Evolutionary conservation across 148 eudicot genomes (phyloP).

Genomic region (Diospyros lotus): DNA sequence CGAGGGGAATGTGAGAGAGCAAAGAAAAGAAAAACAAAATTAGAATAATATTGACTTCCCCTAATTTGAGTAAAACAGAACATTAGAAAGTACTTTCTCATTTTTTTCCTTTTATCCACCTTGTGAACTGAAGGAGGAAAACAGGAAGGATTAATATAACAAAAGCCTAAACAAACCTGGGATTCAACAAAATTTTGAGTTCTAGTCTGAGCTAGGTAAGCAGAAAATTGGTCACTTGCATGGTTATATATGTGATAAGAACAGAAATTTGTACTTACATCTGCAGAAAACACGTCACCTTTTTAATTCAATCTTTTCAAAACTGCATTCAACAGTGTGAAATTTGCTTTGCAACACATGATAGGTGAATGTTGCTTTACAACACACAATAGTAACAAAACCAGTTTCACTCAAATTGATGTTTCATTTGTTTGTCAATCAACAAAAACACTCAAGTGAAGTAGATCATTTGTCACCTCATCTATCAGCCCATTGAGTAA

Average conservation of each 20-base stretch:
- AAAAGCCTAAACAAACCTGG: not conserved
- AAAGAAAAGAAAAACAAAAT: no score
- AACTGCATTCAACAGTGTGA: not conserved
- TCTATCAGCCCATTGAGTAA: slow-evolving; percentile 52
- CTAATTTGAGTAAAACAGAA: no score
- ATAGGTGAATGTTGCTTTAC: not conserved
- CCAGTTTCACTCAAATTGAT: not conserved
- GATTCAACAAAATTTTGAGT: not conserved
- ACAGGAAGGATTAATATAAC: no score
- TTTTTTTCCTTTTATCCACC: no score
- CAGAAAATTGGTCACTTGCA: not conserved
- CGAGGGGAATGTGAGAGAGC: no score
- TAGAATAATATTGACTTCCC: no score
- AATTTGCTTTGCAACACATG: not conserved
- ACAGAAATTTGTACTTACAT: not conserved
- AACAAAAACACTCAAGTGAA: slow-evolving; percentile 16
- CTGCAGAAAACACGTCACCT: not conserved
- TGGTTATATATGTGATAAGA: not conserved
- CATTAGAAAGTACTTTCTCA: no score
- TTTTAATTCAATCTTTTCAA: not conserved
- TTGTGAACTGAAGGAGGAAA: no score
- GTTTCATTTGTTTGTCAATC: slow-evolving; percentile 1
- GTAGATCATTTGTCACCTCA: slow-evolving; percentile 45
- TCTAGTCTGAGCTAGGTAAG: not conserved
- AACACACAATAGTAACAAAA: not conserved